Percentiles rank a stretch among this genome's conserved stretches.
phyloP scores from a whole-genome alignment of 2,329 filamentous ascomycete genomes.

The Trichoderma sp. region DNA sequence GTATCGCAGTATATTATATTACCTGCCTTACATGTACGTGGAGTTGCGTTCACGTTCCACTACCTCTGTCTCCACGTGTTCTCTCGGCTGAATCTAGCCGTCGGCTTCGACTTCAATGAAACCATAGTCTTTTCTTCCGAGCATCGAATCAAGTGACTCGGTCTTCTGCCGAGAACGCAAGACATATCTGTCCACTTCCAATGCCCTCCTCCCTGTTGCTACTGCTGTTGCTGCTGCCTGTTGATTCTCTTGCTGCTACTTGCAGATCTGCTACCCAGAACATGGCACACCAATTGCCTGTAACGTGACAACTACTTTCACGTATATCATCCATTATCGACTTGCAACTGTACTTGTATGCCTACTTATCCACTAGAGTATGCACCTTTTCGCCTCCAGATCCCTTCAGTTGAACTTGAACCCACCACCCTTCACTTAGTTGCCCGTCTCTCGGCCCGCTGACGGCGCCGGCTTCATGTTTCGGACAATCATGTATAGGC shows the following conservation, averaged over 20 bases:
- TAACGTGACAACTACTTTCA: neutral
- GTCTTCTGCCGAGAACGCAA: neutral
- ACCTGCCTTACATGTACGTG: no score
- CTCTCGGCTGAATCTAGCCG: conserved; percentile 20
- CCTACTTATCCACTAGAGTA: neutral
- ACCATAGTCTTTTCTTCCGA: neutral
- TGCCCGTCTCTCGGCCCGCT: neutral
- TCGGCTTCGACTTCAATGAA: neutral
- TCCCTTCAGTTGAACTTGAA: neutral
- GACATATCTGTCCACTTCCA: neutral
- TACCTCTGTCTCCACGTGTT: neutral
- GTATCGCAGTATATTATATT: neutral
- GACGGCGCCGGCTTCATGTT: neutral
- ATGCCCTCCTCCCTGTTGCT: neutral
- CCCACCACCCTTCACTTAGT: neutral
- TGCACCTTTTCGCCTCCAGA: neutral
- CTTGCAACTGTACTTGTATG: neutral
- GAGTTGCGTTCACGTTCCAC: neutral
- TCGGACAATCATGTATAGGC: conserved; percentile 17
- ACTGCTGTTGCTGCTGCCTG: neutral
- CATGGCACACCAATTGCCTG: neutral
- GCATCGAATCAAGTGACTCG: neutral
- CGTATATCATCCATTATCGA: neutral
- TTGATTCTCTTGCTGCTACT: neutral
- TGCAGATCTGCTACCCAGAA: neutral